These are phyloP conservation scores for Penicillium odoratum DNA, from an alignment of 495 filamentous ascomycete genomes.

Conservation along the genomic window DNA sequence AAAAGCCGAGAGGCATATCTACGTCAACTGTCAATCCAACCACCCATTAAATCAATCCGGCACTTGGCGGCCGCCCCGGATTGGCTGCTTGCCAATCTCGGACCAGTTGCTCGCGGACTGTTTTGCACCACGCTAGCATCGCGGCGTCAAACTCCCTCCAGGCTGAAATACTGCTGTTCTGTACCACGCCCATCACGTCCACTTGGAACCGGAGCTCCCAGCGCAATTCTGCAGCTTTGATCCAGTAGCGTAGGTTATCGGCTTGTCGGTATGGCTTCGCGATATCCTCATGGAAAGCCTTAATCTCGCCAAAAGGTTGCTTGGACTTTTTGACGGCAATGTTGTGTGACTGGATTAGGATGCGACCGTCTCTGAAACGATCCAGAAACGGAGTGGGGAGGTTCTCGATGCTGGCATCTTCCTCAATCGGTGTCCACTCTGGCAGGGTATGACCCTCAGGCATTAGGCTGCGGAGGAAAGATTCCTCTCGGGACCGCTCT, in stretches of 20 bases:
- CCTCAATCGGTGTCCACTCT: constrained; percentile 63
- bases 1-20: constrained; percentile 17
- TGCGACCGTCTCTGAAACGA: constrained; percentile 72
- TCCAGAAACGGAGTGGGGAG: constrained; percentile 76
- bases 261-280: constrained; percentile 91
- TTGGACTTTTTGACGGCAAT: constrained; percentile 79
- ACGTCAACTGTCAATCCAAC: constrained; percentile 3
- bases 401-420: constrained; percentile 26
- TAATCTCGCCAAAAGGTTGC: constrained; percentile 88
- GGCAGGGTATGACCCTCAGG: constrained; percentile 58
- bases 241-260: constrained; percentile 93
- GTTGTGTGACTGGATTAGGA: constrained; percentile 86
- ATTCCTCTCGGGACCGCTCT: constrained; percentile 76
- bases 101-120: constrained; percentile 74
- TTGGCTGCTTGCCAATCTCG: constrained; percentile 54
- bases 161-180: constrained; percentile 59
- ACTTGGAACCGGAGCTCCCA: constrained; percentile 88
- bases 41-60: constrained; percentile 25
- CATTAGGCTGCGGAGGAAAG: constrained; percentile 70
- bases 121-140: constrained; percentile 73
- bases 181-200: constrained; percentile 83
- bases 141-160: constrained; percentile 82
- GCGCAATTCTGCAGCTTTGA: constrained; percentile 90
- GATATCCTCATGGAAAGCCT: constrained; percentile 81
- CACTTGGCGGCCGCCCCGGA: constrained; percentile 28